phyloP scores from a whole-genome alignment of 139 green algal genomes.

The Gonium pectorale region DNA sequence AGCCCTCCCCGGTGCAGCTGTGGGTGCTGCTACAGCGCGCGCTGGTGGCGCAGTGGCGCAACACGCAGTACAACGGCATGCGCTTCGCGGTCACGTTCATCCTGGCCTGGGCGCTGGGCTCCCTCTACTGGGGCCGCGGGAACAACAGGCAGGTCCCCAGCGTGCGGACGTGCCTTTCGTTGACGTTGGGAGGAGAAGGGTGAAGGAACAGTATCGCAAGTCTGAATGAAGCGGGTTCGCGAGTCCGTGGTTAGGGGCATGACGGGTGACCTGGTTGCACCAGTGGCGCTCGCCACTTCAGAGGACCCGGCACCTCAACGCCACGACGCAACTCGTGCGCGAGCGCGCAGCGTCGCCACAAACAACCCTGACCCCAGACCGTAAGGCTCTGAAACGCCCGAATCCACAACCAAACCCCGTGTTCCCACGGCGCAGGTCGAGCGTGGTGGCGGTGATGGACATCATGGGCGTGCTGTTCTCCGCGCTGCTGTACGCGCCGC shows the following conservation, averaged over 20 bases:
- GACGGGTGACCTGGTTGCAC: background rate
- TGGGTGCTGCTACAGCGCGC: constrained; percentile 29
- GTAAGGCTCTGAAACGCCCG: too few species aligned
- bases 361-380: too few species aligned
- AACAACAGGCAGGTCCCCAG: constrained; percentile 17
- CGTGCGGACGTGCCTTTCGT: too few species aligned
- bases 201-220: too few species aligned
- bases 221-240: too few species aligned
- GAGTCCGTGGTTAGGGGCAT: too few species aligned
- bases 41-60: constrained; percentile 25
- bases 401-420: background rate
- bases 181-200: too few species aligned
- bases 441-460: constrained; percentile 59
- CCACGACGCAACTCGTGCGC: too few species aligned
- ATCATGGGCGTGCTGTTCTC: constrained; percentile 71
- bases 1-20: constrained; percentile 1
- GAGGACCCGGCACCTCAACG: too few species aligned
- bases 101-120: constrained; percentile 4
- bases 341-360: too few species aligned
- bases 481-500: constrained; percentile 48
- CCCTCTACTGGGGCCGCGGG: constrained; percentile 17
- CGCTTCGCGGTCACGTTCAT: background rate
- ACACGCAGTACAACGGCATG: constrained; percentile 18
- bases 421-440: background rate
- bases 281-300: background rate